Base-by-base conservation (phyloP, 2,329 filamentous ascomycete species). In the Diaporthe eres region DNA sequence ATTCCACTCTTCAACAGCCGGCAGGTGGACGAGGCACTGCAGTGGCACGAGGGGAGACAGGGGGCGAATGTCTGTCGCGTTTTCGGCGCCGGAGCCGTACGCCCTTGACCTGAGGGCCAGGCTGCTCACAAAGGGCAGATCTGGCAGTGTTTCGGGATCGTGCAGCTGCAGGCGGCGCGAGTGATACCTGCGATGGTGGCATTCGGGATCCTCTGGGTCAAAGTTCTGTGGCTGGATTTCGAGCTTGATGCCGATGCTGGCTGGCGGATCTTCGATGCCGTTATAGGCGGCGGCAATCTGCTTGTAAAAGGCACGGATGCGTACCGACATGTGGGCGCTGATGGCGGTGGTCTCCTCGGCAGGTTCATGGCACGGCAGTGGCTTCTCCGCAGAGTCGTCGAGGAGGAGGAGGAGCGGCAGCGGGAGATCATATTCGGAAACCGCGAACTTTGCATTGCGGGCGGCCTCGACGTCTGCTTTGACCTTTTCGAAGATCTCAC, bases 51-150 rank as follows among this genome's bases (percentile, higher is more conserved):
- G 57, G 34, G 57, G 57, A 3, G 57, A 60, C 57, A 60, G 57
- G 7, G 57, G 57, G 31, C 57, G 31, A 39, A 60, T 60, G 57
- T 60, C 57, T 39, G 57, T 60, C 57, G 57, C 57, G 19, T 60
- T 37, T 60, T 39, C 57, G 57, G 57, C 31, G 34, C 1, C 57
- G 19, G 57, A 39, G 57, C 57, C 57, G 57, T 60, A 60, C 57
- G 57, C 19, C 25, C 51, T 39, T 60, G 19, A 60, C 57, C 34
- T 60, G 34, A 39, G 25, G 57, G 57, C 9, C 31, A 60, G 57
- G 31, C 57, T 39, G 19, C 57, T 60, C 57, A 39, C 57, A 60
- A 39, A 60, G 57, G 57, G 57, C 57, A 60, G 57, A 60, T 60
- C 57, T 39, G 57, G 57, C 57, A 60, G 57, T 60, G 34, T 60